Base-by-base conservation (phyloP, 2,329 filamentous ascomycete genomes). In the Scleromitrula shiraiana region DNA sequence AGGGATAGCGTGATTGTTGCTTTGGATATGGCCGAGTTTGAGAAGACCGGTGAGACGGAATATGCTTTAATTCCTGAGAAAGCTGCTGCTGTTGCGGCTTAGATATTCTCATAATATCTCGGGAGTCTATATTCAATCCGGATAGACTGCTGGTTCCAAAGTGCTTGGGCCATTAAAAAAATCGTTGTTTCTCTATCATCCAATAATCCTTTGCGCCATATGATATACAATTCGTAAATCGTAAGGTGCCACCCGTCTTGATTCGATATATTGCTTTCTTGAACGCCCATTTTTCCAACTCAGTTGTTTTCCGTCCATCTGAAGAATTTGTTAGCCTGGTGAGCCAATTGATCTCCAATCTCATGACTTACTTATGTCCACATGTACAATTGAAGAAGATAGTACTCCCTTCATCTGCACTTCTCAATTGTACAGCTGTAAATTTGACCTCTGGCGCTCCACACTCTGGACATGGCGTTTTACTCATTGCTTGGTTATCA, bases 1-100 rank as follows among this genome's bases (percentile, higher is more conserved):
- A 80, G 89, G 51, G 93, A 98, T 64, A 97, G 91, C 67, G 83
- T 95, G 32, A 81, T 96, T 59, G 93, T 98, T 48, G 93, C 93
- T 37, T 74, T 98, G 56, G 93, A 98, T 67, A 98, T 98, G 88
- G 93, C 90, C 9, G 91, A 96, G 64, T 96, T 88, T 62, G 93
- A 98, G 74, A 88, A 86, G 72, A 86, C 82, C 58, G 86, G 87
- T 35, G 81, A 95, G 68, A 72, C 81, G 26, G 90, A 98, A 65
- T 98, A 98, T 72, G 93, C 93, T 39, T 76, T 95, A 62, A 83
- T 97, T 57, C 91, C 90, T 3, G 78, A 85, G 59, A 67, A 68
- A 41, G 64, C 47, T 26, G 40, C 50, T 42, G 55, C 50, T 6
- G 36, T n/a, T 20, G 26, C 44, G 4, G 36, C 20, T 15, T 58